Evolutionary conservation across 331 rosid species (phyloP).

Genomic region (Malus hybrid): DNA sequence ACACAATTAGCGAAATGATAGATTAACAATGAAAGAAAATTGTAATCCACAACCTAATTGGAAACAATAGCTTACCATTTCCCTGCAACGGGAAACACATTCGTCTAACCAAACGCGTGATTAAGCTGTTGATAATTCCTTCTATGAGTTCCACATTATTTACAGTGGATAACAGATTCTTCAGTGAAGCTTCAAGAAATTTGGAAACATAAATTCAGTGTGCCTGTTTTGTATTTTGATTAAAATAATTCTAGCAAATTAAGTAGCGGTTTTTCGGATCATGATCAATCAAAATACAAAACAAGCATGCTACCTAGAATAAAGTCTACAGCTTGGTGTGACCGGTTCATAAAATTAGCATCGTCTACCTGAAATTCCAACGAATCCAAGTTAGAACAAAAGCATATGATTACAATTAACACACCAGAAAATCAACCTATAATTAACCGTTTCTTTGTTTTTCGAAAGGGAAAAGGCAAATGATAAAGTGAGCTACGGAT

Average conservation of each 20-base stretch:
- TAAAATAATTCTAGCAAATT: background rate
- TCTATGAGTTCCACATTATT: conserved; percentile 56
- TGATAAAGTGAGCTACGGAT: background rate
- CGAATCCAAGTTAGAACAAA: background rate
- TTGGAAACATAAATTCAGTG: background rate
- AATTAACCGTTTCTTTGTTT: background rate
- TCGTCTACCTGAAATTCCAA: conserved; percentile 47
- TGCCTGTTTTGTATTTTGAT: background rate
- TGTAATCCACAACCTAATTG: background rate
- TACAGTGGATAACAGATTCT: conserved; percentile 40
- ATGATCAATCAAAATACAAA: no score
- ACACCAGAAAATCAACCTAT: background rate
- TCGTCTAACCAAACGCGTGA: conserved; percentile 53
- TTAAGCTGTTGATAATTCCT: conserved; percentile 59
- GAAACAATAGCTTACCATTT: conserved; percentile 46
- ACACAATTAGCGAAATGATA: conserved; percentile 3
- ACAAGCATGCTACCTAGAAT: conserved; percentile 46
- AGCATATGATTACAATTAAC: background rate
- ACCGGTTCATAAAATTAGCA: conserved; percentile 60
- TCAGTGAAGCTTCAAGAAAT: conserved; percentile 55
- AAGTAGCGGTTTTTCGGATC: no score
- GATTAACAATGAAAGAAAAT: background rate
- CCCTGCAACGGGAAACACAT: conserved; percentile 47
- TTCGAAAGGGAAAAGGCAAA: background rate
- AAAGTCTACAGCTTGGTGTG: conserved; percentile 83